A percentile compares a stretch with the other conserved stretches of the same genome.
Conservation (phyloP, 371 early-diverging fungal genomes). For the Circinella umbellata region DNA sequence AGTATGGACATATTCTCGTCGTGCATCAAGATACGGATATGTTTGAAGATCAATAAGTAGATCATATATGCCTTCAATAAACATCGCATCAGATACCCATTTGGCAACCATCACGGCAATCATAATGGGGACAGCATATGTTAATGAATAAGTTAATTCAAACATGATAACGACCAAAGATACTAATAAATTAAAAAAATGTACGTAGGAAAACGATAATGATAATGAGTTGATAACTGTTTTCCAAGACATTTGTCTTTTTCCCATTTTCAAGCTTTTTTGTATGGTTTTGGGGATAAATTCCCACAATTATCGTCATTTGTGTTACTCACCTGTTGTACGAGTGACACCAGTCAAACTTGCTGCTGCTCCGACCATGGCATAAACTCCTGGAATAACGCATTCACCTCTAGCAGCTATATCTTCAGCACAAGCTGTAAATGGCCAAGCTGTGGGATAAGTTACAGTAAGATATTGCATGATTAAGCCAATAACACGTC, state of each 20-base stretch:
- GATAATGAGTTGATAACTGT: background rate
- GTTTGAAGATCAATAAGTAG: constrained; percentile 76
- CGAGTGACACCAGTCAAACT: constrained; percentile 91
- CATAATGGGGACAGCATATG: constrained; percentile 86
- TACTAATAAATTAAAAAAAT: constrained; percentile 47
- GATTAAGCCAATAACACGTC: constrained; percentile 89
- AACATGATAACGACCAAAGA: constrained; percentile 96
- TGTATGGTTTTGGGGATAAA: too few relatives aligned
- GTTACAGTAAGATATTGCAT: constrained; percentile 68
- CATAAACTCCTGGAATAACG: constrained; percentile 93
- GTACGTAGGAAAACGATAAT: background rate
- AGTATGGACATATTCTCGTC: constrained; percentile 74
- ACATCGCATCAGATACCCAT: constrained; percentile 85
- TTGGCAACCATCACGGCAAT: constrained; percentile 84
- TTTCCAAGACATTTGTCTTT: background rate
- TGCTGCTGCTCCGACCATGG: constrained; percentile 95
- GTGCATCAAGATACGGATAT: constrained; percentile 88
- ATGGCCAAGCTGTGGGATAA: constrained; percentile 62
- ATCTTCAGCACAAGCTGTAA: constrained; percentile 64
- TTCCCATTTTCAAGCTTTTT: background rate
- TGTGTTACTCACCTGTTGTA: constrained; percentile 68
- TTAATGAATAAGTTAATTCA: constrained; percentile 91
- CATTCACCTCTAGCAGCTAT: constrained; percentile 61
- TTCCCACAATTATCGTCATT: background rate
- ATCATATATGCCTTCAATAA: constrained; percentile 87